phyloP scores from a whole-genome alignment of 202 grass and related monocot species.

The Cymbopogon flexuosus region DNA sequence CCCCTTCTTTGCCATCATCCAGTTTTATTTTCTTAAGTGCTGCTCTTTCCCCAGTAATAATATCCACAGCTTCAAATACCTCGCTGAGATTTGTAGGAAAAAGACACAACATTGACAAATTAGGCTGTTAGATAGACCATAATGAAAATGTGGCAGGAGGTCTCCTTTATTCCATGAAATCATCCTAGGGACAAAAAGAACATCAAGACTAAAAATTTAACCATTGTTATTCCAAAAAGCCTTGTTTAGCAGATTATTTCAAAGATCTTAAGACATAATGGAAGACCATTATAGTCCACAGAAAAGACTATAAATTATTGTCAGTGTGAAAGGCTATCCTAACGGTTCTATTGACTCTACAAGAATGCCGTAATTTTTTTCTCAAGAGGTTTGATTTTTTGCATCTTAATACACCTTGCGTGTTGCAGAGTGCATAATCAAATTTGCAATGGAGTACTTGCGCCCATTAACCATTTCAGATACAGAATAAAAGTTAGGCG shows the following conservation, averaged over 20 bases:
- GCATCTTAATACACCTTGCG: neutral
- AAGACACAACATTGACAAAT: constrained; percentile 1
- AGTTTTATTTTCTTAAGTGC: constrained; percentile 65
- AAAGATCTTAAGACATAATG: neutral
- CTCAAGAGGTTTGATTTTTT: neutral
- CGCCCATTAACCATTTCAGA: neutral
- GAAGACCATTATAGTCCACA: neutral
- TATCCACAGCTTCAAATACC: constrained; percentile 59
- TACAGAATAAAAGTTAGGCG: neutral
- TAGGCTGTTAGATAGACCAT: constrained; percentile 6
- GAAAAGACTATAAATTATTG: neutral
- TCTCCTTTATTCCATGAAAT: neutral
- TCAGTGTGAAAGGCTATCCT: neutral
- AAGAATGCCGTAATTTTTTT: neutral
- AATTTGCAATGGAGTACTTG: neutral
- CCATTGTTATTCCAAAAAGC: neutral
- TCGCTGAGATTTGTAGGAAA: constrained; percentile 33
- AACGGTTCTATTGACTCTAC: neutral
- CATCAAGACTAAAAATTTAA: neutral
- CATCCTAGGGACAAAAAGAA: neutral
- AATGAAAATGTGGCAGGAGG: neutral
- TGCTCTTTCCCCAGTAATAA: constrained; percentile 61
- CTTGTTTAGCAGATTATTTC: neutral
- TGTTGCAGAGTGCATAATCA: neutral
- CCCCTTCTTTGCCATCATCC: constrained; percentile 65